Percentiles rank a stretch among this genome's conserved stretches.
Conservation (phyloP, 495 filamentous ascomycete species). For the Aspergillus sclerotiicarbonarius region DNA sequence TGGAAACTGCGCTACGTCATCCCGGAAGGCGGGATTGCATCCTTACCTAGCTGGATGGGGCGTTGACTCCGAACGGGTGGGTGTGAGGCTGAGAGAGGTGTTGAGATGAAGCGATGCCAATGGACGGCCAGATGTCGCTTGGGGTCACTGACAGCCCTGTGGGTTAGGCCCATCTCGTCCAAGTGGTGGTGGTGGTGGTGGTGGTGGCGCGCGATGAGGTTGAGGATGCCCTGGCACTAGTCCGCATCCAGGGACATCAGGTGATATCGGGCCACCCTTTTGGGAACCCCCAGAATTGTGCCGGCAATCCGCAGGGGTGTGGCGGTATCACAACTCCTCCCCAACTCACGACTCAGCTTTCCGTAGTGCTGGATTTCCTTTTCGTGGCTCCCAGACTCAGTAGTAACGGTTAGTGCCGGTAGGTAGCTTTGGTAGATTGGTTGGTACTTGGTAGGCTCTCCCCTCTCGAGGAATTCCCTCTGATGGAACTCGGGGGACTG, state of each 20-base stretch:
- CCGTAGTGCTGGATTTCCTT: background rate
- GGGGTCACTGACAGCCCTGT: no score
- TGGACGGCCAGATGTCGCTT: no score
- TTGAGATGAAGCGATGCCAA: no score
- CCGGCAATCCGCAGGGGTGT: background rate
- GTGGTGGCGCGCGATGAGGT: background rate
- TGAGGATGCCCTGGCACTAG: conserved; percentile 6
- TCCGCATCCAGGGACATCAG: background rate
- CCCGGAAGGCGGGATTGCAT: no score
- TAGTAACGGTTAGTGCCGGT: conserved; percentile 1
- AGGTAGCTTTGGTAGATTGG: background rate
- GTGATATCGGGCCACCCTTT: background rate
- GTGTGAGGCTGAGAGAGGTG: no score
- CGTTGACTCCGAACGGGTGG: no score
- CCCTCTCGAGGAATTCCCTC: background rate
- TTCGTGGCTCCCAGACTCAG: background rate
- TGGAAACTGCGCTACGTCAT: no score
- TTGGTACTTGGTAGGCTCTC: background rate
- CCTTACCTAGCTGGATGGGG: no score
- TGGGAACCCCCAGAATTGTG: background rate
- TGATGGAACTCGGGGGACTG: background rate
- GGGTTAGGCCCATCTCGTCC: background rate
- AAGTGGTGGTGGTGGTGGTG: background rate
- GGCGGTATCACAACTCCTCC: background rate
- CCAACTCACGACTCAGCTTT: background rate